These are phyloP conservation scores for Candida sp. DNA, from an alignment of 1,139 yeast genomes.

Conservation along the genomic window DNA sequence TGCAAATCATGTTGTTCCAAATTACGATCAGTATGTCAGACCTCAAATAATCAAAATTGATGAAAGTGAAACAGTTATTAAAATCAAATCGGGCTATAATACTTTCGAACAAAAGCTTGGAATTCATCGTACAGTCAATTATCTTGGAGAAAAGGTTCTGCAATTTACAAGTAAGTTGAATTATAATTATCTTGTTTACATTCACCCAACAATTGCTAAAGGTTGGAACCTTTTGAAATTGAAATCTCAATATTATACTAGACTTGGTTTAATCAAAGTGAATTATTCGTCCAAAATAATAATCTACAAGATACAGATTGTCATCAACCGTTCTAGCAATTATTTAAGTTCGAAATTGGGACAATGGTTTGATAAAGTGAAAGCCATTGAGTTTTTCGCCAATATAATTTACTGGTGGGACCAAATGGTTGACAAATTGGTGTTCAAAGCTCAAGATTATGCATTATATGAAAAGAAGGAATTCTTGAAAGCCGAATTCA, in stretches of 20 bases:
- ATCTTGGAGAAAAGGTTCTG: background rate
- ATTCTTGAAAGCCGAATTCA: constrained; percentile 27
- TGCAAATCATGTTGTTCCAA: constrained; percentile 6
- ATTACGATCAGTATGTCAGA: constrained; percentile 6
- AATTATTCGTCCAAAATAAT: background rate
- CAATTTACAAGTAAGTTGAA: background rate
- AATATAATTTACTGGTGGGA: background rate
- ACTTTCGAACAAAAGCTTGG: background rate
- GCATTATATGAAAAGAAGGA: constrained; percentile 15
- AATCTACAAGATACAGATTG: background rate
- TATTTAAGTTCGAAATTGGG: background rate
- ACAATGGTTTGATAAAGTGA: constrained; percentile 1
- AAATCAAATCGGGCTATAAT: background rate
- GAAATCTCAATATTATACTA: background rate
- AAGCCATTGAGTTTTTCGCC: constrained; percentile 1
- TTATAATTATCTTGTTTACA: background rate
- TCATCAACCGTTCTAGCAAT: background rate
- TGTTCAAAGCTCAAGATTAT: constrained; percentile 2
- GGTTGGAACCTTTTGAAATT: background rate
- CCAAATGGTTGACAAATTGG: background rate
- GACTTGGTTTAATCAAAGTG: background rate
- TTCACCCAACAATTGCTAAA: background rate
- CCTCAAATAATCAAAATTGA: constrained; percentile 7
- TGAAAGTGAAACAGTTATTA: constrained; percentile 1
- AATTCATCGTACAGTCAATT: background rate